Evolutionary conservation across 805 yeast genomes (phyloP), one percentile per base, ranked within the genome.

Genomic region (Priceomyces fermenticarens): DNA sequence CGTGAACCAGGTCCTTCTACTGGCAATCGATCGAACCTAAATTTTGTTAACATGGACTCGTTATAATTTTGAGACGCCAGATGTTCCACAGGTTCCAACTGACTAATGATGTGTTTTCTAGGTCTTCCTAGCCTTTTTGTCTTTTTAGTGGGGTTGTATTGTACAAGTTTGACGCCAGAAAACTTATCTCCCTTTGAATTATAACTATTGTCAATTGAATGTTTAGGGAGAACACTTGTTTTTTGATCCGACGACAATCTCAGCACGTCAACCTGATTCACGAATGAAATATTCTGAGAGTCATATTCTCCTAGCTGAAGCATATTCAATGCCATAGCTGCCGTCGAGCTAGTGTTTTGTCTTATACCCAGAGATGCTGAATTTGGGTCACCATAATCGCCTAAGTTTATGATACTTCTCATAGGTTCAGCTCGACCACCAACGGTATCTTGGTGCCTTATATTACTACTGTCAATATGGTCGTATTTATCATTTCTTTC

Each of bases 1-100:
- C 72, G 53, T 9, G 70, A 63, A 3, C 71, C 72, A 1, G 70
- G 70, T 0, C 72, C 72, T 36, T 57, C 64, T 1, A 67, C 43
- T 0, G 71, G 71, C 15, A 49, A 46, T 12, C 51, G 44, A 47
- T 65, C 69, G n/a, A 66, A 51, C 25, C 71, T 44, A 39, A 65
- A 66, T 45, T 57, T 58, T 31, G 67, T 57, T 20, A 60, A 40
- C 17, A 58, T 54, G 2, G 71, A 53, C 38, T 59, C 57, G 17
- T 57, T 60, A 36, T 49, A 53, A 45, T 67, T 67, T 28, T 54
- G 46, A 10, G 57, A 44, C 3, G 65, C 49, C 2, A 55, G 48
- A 31, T 50, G 48, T 25, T 39, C 52, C 17, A 42, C 40, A 2
- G 45, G 33, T 10, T 43, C 25, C 23, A 51, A 38, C 6, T 41